Evolutionary conservation across 106 monocot genomes (phyloP).

Genomic region (Amphibolis antarctica): DNA sequence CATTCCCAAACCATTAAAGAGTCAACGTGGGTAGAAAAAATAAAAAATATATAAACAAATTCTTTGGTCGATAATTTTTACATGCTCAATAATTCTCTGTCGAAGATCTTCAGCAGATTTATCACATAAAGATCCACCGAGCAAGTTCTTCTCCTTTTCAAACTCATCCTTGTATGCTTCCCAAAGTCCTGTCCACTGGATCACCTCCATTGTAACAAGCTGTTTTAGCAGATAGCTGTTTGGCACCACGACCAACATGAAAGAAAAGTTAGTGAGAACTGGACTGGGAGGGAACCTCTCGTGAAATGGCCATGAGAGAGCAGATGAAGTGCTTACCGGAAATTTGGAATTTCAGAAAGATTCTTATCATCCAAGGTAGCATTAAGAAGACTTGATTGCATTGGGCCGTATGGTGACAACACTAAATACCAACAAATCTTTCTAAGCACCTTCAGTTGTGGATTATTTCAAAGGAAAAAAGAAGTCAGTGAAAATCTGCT

Average conservation of each 20-base stretch:
- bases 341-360: slow-evolving; percentile 83
- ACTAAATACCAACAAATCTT: slow-evolving; percentile 99
- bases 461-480: slow-evolving; percentile 1
- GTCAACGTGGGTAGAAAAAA: background rate
- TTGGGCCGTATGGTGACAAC: slow-evolving; percentile 85
- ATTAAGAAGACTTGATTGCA: slow-evolving; percentile 98
- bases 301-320: background rate
- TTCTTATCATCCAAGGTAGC: slow-evolving; percentile 92
- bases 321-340: slow-evolving; percentile 34
- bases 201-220: slow-evolving; percentile 95
- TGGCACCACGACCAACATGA: background rate
- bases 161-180: slow-evolving; percentile 75
- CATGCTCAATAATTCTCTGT: slow-evolving; percentile 93
- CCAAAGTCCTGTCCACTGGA: slow-evolving; percentile 89
- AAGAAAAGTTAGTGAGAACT: background rate
- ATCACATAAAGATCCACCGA: slow-evolving; percentile 58
- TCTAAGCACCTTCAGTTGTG: slow-evolving; percentile 61
- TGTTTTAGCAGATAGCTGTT: slow-evolving; percentile 73
- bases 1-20: background rate
- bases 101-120: slow-evolving; percentile 84
- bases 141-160: slow-evolving; percentile 77
- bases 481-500: background rate
- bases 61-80: slow-evolving; percentile 13
- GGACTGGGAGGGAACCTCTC: background rate
- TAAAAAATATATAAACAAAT: slow-evolving; percentile 5